A percentile compares a stretch with the other conserved stretches of the same genome.
Conservation (phyloP, 2,329 filamentous ascomycete species). For the Rhytidhysteron rufulum region DNA sequence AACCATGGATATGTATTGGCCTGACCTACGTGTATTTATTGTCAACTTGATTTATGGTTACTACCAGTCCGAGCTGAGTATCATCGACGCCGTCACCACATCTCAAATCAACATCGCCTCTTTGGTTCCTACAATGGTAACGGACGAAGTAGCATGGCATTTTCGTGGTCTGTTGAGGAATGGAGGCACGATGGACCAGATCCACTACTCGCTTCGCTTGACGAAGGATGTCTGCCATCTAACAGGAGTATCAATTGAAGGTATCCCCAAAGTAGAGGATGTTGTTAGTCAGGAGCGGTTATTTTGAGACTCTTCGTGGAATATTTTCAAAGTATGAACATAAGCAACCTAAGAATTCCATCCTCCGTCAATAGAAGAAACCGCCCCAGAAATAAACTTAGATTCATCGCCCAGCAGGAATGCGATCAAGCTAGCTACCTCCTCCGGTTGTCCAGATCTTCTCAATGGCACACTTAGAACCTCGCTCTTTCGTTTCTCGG, state of each 20-base stretch:
- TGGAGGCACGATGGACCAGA: slow-evolving; percentile 1
- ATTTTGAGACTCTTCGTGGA: neutral
- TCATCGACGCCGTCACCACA: slow-evolving; percentile 3
- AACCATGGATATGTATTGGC: slow-evolving; percentile 1
- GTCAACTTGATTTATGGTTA: slow-evolving; percentile 2
- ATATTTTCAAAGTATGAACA: too few relatives aligned
- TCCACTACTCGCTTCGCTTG: neutral
- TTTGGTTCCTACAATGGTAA: slow-evolving; percentile 1
- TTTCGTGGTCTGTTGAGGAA: slow-evolving; percentile 2
- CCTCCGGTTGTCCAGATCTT: slow-evolving; percentile 14
- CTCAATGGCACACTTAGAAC: slow-evolving; percentile 3
- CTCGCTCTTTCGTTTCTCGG: neutral
- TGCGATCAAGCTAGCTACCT: slow-evolving; percentile 36
- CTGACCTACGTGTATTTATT: neutral
- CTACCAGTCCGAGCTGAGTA: neutral
- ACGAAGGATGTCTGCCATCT: neutral
- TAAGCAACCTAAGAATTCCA: neutral
- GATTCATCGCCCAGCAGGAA: slow-evolving; percentile 42
- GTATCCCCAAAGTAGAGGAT: neutral
- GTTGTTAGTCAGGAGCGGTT: neutral
- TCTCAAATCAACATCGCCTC: slow-evolving; percentile 1
- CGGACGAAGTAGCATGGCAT: slow-evolving; percentile 2
- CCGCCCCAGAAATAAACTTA: slow-evolving; percentile 40
- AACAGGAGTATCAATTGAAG: neutral
- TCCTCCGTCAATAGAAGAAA: slow-evolving; percentile 42